A percentile compares a stretch with the other conserved stretches of the same genome.
Conservation (phyloP, 2,329 filamentous ascomycete genomes). For the Colletotrichum sp. region DNA sequence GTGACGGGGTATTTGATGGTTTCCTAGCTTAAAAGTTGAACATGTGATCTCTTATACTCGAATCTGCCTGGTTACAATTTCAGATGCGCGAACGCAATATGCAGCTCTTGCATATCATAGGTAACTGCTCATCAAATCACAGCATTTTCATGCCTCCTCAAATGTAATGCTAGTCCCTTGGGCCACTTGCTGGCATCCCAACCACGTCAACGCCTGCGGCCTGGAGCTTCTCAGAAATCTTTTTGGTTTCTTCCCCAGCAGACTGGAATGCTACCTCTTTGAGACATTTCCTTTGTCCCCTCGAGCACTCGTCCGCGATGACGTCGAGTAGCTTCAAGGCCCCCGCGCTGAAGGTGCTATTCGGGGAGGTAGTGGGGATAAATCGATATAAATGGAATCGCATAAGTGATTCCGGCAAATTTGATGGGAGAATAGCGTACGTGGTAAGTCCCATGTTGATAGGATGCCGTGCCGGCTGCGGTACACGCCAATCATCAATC, state of each 20-base stretch:
- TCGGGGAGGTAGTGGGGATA: not conserved
- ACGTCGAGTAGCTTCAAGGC: not conserved
- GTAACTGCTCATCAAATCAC: not conserved
- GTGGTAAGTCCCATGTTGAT: not conserved
- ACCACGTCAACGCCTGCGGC: not conserved
- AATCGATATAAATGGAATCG: not conserved
- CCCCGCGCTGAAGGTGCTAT: not conserved
- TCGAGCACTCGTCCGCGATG: not conserved
- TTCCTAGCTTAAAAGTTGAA: not conserved
- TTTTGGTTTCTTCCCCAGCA: accelerated
- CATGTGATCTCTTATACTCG: not conserved
- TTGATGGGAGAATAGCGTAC: not conserved
- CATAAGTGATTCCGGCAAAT: not conserved
- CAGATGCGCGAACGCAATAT: accelerated
- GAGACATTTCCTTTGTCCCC: not conserved
- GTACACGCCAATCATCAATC: not conserved
- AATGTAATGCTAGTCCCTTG: not conserved
- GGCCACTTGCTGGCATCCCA: not conserved
- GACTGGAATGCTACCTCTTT: not conserved
- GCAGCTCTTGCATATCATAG: not conserved
- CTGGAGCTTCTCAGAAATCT: not conserved
- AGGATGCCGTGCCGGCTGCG: accelerated
- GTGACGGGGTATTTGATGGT: not conserved
- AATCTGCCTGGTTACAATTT: not conserved
- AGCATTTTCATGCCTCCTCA: not conserved